Evolutionary conservation across 2,329 filamentous ascomycete genomes (phyloP).

Genomic region (Xylariaceae sp.): DNA sequence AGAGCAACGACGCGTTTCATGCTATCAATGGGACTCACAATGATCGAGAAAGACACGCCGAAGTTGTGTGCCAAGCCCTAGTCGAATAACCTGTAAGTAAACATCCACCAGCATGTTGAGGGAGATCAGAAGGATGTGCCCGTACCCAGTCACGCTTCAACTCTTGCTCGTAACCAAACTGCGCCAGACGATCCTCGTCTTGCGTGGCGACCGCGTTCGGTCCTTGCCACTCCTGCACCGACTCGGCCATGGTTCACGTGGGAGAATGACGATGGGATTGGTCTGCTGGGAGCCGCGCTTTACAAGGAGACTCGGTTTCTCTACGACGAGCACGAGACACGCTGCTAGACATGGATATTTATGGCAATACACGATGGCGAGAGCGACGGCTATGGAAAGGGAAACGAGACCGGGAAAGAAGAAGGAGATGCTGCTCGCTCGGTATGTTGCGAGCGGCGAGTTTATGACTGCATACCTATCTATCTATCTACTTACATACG

Average conservation of each 20-base stretch:
- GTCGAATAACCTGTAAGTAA: neutral
- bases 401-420: too few relatives aligned
- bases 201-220: constrained; percentile 28
- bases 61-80: constrained; percentile 52
- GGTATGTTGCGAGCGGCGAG: neutral
- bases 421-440: too few relatives aligned
- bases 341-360: too few relatives aligned
- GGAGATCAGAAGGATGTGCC: neutral
- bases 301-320: neutral
- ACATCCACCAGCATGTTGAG: neutral
- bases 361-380: too few relatives aligned
- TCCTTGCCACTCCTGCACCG: constrained; percentile 24
- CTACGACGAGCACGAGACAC: too few relatives aligned
- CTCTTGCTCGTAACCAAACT: constrained; percentile 57
- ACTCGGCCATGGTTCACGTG: constrained; percentile 13
- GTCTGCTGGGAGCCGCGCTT: neutral
- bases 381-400: too few relatives aligned
- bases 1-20: neutral
- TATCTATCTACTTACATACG: too few relatives aligned
- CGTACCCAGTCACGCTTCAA: constrained; percentile 49
- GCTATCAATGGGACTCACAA: constrained; percentile 36
- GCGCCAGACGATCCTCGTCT: constrained; percentile 49
- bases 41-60: constrained; percentile 57
- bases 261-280: neutral
- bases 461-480: neutral